Evolutionary conservation across 768 basidiomycete genomes (phyloP), one percentile per base, ranked within the genome.

Genomic region (Cystofilobasidium ferigula): DNA sequence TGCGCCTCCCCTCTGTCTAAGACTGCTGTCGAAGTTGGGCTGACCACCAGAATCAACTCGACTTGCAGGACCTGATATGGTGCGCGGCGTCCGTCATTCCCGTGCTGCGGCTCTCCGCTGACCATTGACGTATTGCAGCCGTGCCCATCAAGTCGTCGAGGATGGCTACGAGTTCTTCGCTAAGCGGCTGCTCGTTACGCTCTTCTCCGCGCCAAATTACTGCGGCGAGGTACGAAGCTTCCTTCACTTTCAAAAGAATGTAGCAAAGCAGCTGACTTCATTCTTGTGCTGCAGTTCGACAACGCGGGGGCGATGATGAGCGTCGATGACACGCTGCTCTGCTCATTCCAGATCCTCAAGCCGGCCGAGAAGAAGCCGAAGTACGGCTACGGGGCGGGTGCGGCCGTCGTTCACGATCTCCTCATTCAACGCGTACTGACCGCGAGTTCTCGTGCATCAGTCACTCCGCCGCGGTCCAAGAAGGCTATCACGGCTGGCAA

Each of bases 231-330:
- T 51, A 24, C 40, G n/a, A n/a, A 20, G 4, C 26, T 51, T 28
- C 28, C 48, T 10, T 7, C 7, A 14, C 48, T 51, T 7, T 6
- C 24, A 2, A 7, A 14, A 13, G 14, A 9, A 34, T n/a, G 18
- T 35, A 13, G 35, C 57, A 16, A 7, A 38, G 2, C 18, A 22
- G 36, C 36, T 24, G 24, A 8, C 28, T 51, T 28, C 10, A 16
- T 51, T 30, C 24, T 10, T 28, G 13, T 10, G 4, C 28, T 26
- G 10, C 48, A 98, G 79, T 99, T 99, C 73, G 94, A 99, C 77
- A 99, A 99, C 76, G 93, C 94, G 5, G 94, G 94, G 42, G 94
- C 94, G 38, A 99, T 99, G 94, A 99, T 98, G 94, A 92, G 89
- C 73, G 94, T 99, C 48, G 94, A 97, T 73, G 94, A 97, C 78